Evolutionary conservation across 129 eudicot species (phyloP).

Genomic region (Flaveria sonorensis): DNA sequence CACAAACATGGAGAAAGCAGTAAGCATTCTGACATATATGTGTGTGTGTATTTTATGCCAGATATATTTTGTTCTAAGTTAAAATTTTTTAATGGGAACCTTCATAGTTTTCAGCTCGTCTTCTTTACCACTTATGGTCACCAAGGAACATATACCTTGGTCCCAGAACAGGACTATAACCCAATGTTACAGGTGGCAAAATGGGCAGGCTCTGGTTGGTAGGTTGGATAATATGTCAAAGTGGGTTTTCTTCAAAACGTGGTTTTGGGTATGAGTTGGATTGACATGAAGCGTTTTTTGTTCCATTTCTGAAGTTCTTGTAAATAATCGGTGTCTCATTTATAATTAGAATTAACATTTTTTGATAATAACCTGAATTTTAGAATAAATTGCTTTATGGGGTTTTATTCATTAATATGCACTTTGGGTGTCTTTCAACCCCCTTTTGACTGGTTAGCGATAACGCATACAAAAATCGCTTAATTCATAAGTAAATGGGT

Average conservation of each 20-base stretch:
- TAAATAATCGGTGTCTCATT: neutral
- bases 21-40: conserved; percentile 36
- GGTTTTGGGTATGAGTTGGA: neutral
- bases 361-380: neutral
- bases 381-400: neutral
- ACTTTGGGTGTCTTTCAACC: neutral
- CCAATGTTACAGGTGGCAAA: neutral
- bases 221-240: neutral
- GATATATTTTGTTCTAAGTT: too few relatives aligned
- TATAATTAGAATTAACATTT: neutral
- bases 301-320: neutral
- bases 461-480: too few relatives aligned
- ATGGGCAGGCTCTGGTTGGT: neutral
- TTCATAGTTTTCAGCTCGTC: neutral
- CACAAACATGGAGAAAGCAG: conserved; percentile 90
- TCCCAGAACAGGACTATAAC: conserved; percentile 1
- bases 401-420: neutral
- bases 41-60: neutral
- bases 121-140: conserved; percentile 6
- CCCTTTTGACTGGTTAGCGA: too few relatives aligned
- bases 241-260: neutral
- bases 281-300: neutral
- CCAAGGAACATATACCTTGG: conserved; percentile 19
- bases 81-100: neutral
- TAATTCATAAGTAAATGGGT: too few relatives aligned